Base-by-base conservation (phyloP, 768 basidiomycete species). In the Hygrocybe coccinea region DNA sequence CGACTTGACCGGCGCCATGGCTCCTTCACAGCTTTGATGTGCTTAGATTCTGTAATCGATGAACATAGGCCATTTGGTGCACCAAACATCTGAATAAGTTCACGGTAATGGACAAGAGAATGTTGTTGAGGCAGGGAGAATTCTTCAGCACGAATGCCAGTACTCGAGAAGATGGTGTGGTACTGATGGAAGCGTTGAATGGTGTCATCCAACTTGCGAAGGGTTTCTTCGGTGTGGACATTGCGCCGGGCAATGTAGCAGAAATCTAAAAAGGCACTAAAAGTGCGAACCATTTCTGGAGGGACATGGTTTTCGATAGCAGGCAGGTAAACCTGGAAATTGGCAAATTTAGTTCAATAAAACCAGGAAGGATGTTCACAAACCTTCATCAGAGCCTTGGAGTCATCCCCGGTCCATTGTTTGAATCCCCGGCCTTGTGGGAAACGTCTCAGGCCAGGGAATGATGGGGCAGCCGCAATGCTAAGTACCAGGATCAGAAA, bases 21-120 rank as follows among this genome's bases (percentile, higher is more conserved):
- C 37, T 62, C 55, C 51, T 67, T 65, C 10, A 67, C 65, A n/a
- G 65, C 64, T 4, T 62, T 62, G 45, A 64, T 67, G 39, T 67
- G 65, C 22, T 63, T 61, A 1, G 64, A 60, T 54, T 67, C 64
- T 8, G 60, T 63, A 24, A 65, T 65, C 3, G 65, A 64, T 11
- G 65, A 62, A 47, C 61, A 65, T 7, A 62, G 38, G 17, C 65
- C 62, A 35, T 65, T 57, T 5, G 62, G 65, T 6, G 64, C 59
- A 10, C 62, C 62, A 55, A 61, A 65, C 2, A 41, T 33, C 29
- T 58, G 52, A 33, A 67, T 65, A 17, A 52, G 22, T 4, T 38
- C 17, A 11, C 22, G 19, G 22, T 67, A 65, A 52, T 67, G 62
- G 8, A 25, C 12, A n/a, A 41, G 39, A 15, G 39, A 41, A 41